A percentile compares a stretch with the other conserved stretches of the same genome.
phyloP scores from a whole-genome alignment of 2,329 filamentous ascomycete genomes.

The Purpureocillium lavendulum region DNA sequence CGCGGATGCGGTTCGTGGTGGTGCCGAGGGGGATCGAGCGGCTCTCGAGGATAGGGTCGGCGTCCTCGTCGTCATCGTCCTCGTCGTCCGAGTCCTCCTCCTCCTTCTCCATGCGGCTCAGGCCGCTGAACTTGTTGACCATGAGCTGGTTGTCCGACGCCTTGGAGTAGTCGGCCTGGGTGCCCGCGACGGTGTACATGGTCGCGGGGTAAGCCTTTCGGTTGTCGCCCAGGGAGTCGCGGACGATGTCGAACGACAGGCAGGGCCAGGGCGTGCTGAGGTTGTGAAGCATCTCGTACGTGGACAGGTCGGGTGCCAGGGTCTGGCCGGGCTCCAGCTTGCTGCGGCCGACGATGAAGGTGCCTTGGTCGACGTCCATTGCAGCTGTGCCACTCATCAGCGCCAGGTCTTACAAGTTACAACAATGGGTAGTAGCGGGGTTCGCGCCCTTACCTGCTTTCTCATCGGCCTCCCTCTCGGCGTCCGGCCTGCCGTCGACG shows the following conservation, averaged over 20 bases:
- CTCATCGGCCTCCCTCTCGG: constrained; percentile 86
- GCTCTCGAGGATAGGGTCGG: constrained; percentile 89
- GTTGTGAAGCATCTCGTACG: constrained; percentile 95
- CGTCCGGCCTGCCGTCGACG: constrained; percentile 85
- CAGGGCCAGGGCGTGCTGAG: constrained; percentile 95
- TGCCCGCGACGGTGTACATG: constrained; percentile 90
- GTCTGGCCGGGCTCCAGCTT: constrained; percentile 88
- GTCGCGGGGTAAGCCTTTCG: constrained; percentile 92
- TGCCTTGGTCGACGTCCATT: constrained; percentile 91
- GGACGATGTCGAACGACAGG: constrained; percentile 87
- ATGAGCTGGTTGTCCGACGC: constrained; percentile 86
- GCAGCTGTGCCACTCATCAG: no score
- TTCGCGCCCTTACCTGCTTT: constrained; percentile 52
- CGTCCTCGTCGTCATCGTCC: constrained; percentile 64
- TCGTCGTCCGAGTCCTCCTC: constrained; percentile 62
- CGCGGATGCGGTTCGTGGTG: constrained; percentile 89
- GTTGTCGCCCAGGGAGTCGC: constrained; percentile 77
- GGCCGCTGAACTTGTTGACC: constrained; percentile 90
- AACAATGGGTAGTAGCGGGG: no score
- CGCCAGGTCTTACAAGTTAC: no score
- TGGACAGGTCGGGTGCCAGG: constrained; percentile 82
- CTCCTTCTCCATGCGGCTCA: constrained; percentile 75
- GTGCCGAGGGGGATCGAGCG: constrained; percentile 78
- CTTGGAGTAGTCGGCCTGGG: constrained; percentile 71
- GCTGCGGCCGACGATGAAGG: constrained; percentile 91